Conservation (phyloP, 331 rosid species). For the Malus hybrid region DNA sequence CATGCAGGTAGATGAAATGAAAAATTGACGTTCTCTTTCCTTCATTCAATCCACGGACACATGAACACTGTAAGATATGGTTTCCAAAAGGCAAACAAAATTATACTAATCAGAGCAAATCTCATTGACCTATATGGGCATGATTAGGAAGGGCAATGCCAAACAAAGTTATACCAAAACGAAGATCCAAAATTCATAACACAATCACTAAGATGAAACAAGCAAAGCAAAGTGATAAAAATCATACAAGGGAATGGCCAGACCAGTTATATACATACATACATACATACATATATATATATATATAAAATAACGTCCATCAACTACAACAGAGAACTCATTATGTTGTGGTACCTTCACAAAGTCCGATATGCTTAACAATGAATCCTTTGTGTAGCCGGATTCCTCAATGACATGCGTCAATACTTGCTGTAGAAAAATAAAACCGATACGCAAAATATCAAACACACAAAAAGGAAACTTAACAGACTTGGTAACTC, state of each 20-base stretch:
- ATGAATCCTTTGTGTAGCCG: constrained; percentile 56
- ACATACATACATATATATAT: not conserved
- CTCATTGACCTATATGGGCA: too few species aligned
- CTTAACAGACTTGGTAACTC: too few species aligned
- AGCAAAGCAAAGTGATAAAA: too few species aligned
- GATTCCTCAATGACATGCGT: constrained; percentile 66
- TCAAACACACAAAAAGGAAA: not conserved
- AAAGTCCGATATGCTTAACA: constrained; percentile 55
- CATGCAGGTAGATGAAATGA: too few species aligned
- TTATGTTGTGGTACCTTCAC: constrained; percentile 41
- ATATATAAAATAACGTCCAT: not conserved
- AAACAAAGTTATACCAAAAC: too few species aligned
- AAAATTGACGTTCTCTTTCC: too few species aligned
- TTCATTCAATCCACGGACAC: too few species aligned
- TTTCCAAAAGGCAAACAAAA: not conserved
- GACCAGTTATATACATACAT: not conserved
- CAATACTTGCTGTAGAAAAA: constrained; percentile 51
- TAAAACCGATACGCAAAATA: not conserved
- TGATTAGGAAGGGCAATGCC: too few species aligned
- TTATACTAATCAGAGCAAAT: not conserved
- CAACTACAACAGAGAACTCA: not conserved
- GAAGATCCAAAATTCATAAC: too few species aligned
- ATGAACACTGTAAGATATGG: too few species aligned
- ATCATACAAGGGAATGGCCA: not conserved
- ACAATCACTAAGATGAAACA: too few species aligned